Base-by-base conservation (phyloP, 352 stramenopile species). In the Pseudoperonospora humuli region DNA sequence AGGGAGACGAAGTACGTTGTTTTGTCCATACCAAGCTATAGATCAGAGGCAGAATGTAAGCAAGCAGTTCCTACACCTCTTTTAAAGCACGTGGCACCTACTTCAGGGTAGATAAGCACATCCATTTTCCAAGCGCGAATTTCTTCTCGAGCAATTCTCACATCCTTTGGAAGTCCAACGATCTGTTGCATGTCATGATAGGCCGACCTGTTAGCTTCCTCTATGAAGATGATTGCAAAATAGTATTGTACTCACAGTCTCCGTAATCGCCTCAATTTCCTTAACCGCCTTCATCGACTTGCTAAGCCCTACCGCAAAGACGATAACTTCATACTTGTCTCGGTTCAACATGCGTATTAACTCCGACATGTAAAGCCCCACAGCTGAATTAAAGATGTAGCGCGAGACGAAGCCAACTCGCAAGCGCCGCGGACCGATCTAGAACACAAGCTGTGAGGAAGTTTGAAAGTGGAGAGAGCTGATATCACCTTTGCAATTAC, bases 1-100 rank as follows among this genome's bases (percentile, higher is more conserved):
- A 84, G 76, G 21, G 74, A 75, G 15, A 91, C 28, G 34, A 89
- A 87, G 38, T 75, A 91, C 6, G 73, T 83, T n/a, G 69, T 75
- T 27, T 84, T 81, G 52, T 91, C 75, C 59, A 81, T 78, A 4
- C 78, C 78, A 25, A 91, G 62, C 78, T 91, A 41, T 21, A 7
- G 10, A 53, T 3, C 28, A 45, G 15, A 47, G 36, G 5, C n/a
- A 11, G 2, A 57, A 19, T 7, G 25, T 57, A 11, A 49, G 15
- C 23, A 41, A 32, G n/a, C 17, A 25, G 28, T 18, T 5, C 23
- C 11, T 39, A 28, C 15, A 17, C 7, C 20, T 17, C 36, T 18
- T 5, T 21, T 27, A 31, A 1, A 42, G 11, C 20, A 10, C 3
- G 45, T 3, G 7, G 46, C 28, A 45, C 48, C 9, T 55, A 88